A percentile compares a stretch with the other conserved stretches of the same genome.
Conservation (phyloP, 345 rosid species). For the Hypericum androsaemum region DNA sequence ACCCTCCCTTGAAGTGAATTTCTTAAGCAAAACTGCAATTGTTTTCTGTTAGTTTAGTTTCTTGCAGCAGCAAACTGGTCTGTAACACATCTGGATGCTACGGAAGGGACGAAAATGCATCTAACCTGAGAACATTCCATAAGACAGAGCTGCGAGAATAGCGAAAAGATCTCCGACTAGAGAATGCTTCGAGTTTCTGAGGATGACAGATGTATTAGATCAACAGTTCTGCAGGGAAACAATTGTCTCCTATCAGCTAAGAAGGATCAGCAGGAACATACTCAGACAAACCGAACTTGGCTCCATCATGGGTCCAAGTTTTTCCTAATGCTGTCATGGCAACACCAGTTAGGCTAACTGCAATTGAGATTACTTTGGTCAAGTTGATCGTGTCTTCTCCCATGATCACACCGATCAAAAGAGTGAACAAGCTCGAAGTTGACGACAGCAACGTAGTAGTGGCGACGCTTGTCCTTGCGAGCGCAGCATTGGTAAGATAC, state of each 20-base stretch:
- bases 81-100: not conserved
- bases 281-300: conserved; percentile 13
- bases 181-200: conserved; percentile 23
- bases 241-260: not conserved
- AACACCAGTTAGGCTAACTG: conserved; percentile 38
- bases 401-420: conserved; percentile 32
- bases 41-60: not conserved
- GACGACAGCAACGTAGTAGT: conserved; percentile 32
- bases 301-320: conserved; percentile 24
- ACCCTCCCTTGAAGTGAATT: conserved; percentile 35
- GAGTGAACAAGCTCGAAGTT: conserved; percentile 43
- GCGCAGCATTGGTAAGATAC: conserved; percentile 42
- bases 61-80: not conserved
- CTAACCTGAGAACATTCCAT: conserved; percentile 37
- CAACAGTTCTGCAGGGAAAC: not conserved
- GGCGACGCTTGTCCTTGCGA: conserved; percentile 36
- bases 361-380: conserved; percentile 30
- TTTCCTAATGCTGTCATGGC: conserved; percentile 38
- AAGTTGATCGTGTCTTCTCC: conserved; percentile 33
- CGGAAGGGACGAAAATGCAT: not conserved
- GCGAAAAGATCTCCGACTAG: conserved; percentile 34
- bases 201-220: not conserved
- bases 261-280: conserved; percentile 5
- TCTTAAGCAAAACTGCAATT: conserved; percentile 35
- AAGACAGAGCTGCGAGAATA: conserved; percentile 30